Percentiles rank a stretch among this genome's conserved stretches.
Conservation (phyloP, 805 yeast species). For the Metschnikowia proteae region DNA sequence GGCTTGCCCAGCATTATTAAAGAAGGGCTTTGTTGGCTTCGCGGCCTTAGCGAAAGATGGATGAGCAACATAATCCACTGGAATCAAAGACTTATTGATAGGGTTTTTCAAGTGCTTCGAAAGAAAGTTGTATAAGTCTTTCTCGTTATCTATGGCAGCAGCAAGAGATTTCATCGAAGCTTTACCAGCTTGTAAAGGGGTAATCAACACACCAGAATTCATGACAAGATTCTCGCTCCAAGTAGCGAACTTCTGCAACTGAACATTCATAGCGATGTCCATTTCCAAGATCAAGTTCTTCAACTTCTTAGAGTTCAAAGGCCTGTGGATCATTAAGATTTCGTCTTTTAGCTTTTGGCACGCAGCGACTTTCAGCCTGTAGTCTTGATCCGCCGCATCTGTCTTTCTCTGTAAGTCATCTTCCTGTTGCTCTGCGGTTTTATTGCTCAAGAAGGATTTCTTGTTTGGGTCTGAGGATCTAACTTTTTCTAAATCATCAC, state of each 20-base stretch:
- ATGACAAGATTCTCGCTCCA: slow-evolving; percentile 79
- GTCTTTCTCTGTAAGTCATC: slow-evolving; percentile 83
- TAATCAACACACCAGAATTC: slow-evolving; percentile 77
- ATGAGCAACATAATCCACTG: slow-evolving; percentile 70
- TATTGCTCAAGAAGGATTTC: slow-evolving; percentile 75
- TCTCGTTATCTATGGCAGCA: slow-evolving; percentile 74
- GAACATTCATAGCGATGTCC: slow-evolving; percentile 86
- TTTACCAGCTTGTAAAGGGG: slow-evolving; percentile 59
- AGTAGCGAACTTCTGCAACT: slow-evolving; percentile 83
- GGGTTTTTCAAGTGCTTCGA: slow-evolving; percentile 41
- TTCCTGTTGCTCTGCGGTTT: slow-evolving; percentile 81
- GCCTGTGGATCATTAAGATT: slow-evolving; percentile 69
- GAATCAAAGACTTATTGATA: slow-evolving; percentile 46
- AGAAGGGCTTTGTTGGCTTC: slow-evolving; percentile 31
- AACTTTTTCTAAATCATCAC: slow-evolving; percentile 82
- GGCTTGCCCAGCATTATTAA: slow-evolving; percentile 11
- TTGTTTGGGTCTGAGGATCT: slow-evolving; percentile 79
- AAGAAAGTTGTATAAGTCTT: slow-evolving; percentile 70
- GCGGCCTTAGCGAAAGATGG: slow-evolving; percentile 50
- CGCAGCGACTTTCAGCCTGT: slow-evolving; percentile 67
- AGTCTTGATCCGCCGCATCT: slow-evolving; percentile 81
- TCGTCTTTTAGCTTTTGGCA: slow-evolving; percentile 74
- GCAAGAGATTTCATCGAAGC: slow-evolving; percentile 78
- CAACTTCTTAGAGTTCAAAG: slow-evolving; percentile 65
- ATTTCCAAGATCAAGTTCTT: slow-evolving; percentile 78